A percentile compares a stretch with the other conserved stretches of the same genome.
These are phyloP conservation scores for Arthrobotrys sphaeroides DNA, from an alignment of 2,329 filamentous ascomycete species.

Conservation along the genomic window DNA sequence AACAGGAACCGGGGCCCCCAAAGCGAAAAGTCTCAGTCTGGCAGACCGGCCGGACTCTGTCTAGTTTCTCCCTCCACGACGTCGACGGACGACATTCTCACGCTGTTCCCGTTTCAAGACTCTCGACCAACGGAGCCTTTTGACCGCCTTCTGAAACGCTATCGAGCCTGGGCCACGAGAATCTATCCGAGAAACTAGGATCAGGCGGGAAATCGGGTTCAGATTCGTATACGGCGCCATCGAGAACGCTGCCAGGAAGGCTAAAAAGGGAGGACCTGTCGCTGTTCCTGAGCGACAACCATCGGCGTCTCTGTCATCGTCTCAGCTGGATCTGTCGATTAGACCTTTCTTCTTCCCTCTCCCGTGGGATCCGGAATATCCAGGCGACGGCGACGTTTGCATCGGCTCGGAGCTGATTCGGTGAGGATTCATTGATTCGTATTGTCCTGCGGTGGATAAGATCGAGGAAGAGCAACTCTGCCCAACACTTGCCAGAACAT, in stretches of 20 bases:
- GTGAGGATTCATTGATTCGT: slow-evolving; percentile 1
- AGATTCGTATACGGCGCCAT: slow-evolving; percentile 29
- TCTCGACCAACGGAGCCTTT: slow-evolving; percentile 24
- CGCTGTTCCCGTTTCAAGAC: slow-evolving; percentile 30
- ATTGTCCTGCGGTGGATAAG: slow-evolving; percentile 14
- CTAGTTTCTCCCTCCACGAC: slow-evolving; percentile 11
- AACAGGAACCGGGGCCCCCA: background rate
- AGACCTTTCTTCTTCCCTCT: too few relatives aligned
- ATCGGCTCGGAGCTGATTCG: background rate
- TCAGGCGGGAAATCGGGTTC: slow-evolving; percentile 36
- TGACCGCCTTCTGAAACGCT: slow-evolving; percentile 33
- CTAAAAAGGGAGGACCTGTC: slow-evolving; percentile 3
- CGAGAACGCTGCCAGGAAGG: background rate
- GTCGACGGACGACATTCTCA: slow-evolving; percentile 20
- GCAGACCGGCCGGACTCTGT: slow-evolving; percentile 2
- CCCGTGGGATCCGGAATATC: background rate
- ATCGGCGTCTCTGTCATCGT: background rate
- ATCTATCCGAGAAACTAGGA: slow-evolving; percentile 41
- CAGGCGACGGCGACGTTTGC: background rate
- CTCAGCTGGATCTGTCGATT: slow-evolving; percentile 16
- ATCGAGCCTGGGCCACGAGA: slow-evolving; percentile 39
- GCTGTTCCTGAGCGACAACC: background rate
- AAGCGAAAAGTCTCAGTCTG: slow-evolving; percentile 17
- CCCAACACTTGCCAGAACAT: slow-evolving; percentile 18
- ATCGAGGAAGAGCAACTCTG: background rate